Conservation (phyloP, 2,329 filamentous ascomycete species). For the Dothiorella sarmentorum region DNA sequence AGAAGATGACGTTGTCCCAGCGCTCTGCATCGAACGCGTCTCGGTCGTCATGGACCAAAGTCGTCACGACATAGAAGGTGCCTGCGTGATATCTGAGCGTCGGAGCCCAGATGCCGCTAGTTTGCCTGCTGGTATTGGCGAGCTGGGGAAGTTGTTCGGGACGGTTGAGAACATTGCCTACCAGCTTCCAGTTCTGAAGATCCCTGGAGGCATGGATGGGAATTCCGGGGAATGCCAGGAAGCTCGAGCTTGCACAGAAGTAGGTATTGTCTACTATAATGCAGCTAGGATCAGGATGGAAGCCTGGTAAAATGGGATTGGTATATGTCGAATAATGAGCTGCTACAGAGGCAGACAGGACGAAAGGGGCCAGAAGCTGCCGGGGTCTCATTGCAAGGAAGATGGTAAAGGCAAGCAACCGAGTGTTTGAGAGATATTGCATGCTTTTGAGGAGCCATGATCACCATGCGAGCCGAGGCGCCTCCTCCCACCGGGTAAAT, state of each 20-base stretch:
- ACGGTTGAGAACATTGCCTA: conserved; percentile 35
- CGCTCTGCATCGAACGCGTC: conserved; percentile 27
- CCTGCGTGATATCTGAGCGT: conserved; percentile 41
- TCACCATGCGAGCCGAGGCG: not conserved
- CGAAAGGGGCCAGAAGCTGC: not conserved
- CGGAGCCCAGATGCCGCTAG: conserved; percentile 41
- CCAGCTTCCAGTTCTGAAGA: conserved; percentile 41
- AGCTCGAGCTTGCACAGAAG: conserved; percentile 47
- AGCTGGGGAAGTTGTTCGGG: conserved; percentile 39
- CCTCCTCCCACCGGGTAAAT: conserved; percentile 7
- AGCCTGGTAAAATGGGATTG: conserved; percentile 49
- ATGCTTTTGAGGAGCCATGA: not conserved
- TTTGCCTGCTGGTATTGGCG: conserved; percentile 31
- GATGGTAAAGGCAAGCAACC: conserved; percentile 4
- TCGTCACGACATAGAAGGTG: conserved; percentile 42
- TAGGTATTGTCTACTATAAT: conserved; percentile 40
- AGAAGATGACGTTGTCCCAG: conserved; percentile 48
- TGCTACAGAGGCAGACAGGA: not conserved
- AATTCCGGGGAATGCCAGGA: conserved; percentile 45
- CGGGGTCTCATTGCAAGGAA: not conserved
- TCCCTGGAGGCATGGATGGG: conserved; percentile 46
- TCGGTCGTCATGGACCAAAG: conserved; percentile 31
- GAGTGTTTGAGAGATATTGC: conserved; percentile 9
- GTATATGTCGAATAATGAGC: not conserved
- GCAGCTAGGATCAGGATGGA: conserved; percentile 46